These are phyloP conservation scores for Wallacemonas sp. DNA, from an alignment of 208 protist species.

Conservation along the genomic window DNA sequence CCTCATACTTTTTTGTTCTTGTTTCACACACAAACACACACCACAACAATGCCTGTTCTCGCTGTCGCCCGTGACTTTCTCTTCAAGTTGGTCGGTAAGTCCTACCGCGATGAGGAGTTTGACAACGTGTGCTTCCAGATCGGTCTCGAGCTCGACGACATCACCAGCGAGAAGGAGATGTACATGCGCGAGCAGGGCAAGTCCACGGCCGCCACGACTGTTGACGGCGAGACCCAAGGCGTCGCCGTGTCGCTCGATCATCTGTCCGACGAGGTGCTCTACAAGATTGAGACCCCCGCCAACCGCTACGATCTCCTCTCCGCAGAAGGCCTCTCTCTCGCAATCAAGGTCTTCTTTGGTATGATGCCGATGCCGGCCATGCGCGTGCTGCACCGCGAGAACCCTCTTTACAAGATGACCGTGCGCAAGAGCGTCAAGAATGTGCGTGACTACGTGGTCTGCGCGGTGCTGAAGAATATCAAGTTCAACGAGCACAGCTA, in stretches of 20 bases:
- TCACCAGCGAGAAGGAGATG: constrained; percentile 96
- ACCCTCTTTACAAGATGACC: constrained; percentile 81
- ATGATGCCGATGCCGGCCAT: constrained; percentile 69
- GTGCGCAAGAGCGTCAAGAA: constrained; percentile 79
- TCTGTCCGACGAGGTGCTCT: constrained; percentile 91
- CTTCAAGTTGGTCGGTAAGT: constrained; percentile 72
- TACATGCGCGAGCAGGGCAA: constrained; percentile 86
- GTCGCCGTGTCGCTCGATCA: constrained; percentile 41
- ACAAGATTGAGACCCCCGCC: constrained; percentile 98
- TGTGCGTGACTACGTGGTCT: constrained; percentile 97
- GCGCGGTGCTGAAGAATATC: constrained; percentile 96
- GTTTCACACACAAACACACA: not conserved
- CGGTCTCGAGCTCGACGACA: constrained; percentile 98
- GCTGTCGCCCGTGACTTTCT: constrained; percentile 78
- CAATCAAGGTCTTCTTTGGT: constrained; percentile 91
- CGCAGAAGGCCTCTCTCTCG: constrained; percentile 91
- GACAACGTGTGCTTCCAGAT: constrained; percentile 98
- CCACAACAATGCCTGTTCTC: constrained; percentile 83
- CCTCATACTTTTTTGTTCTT: not conserved
- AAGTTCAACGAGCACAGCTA: constrained; percentile 94
- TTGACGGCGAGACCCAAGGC: not conserved
- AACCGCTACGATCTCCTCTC: constrained; percentile 99
- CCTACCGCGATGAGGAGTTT: constrained; percentile 94
- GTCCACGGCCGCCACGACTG: not conserved
- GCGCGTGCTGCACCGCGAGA: constrained; percentile 52